These are phyloP conservation scores for Xylaria sp. DNA, from an alignment of 495 filamentous ascomycete species.

Conservation along the genomic window DNA sequence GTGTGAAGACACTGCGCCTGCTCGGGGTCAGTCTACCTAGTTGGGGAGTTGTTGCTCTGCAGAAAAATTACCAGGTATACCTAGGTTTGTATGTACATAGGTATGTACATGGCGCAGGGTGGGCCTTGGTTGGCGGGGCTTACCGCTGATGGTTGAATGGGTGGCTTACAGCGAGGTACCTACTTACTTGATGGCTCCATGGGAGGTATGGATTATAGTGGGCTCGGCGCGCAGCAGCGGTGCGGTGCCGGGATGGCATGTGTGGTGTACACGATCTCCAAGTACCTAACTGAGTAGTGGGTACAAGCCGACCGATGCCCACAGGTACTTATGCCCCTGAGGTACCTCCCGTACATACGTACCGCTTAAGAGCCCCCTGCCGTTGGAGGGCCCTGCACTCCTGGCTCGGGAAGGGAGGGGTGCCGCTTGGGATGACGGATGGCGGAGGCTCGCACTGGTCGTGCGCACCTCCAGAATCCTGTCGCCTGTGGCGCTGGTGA, in stretches of 20 bases:
- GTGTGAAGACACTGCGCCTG: background rate
- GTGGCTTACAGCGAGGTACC: background rate
- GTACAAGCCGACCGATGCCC: background rate
- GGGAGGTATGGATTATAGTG: slow-evolving; percentile 14
- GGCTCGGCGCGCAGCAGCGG: background rate
- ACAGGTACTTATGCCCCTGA: slow-evolving; percentile 19
- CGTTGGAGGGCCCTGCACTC: background rate
- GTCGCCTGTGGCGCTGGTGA: slow-evolving; percentile 29
- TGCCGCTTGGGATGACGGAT: background rate
- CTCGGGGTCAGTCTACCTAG: background rate
- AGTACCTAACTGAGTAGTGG: slow-evolving; percentile 8
- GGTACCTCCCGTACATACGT: background rate
- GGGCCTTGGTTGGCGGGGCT: background rate
- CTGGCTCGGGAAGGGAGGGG: slow-evolving; percentile 13
- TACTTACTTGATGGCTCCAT: slow-evolving; percentile 14
- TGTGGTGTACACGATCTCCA: background rate
- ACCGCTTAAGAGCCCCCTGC: background rate
- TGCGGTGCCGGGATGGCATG: slow-evolving; percentile 6
- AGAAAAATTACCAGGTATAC: too few species aligned
- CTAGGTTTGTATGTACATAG: background rate
- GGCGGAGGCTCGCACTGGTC: background rate
- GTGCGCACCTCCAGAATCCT: background rate
- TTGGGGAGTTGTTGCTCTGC: background rate
- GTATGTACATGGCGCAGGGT: background rate
- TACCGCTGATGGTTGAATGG: background rate